Base-by-base conservation (phyloP, 2,329 filamentous ascomycete species). In the Ophiocordyceps camponoti-floridani region DNA sequence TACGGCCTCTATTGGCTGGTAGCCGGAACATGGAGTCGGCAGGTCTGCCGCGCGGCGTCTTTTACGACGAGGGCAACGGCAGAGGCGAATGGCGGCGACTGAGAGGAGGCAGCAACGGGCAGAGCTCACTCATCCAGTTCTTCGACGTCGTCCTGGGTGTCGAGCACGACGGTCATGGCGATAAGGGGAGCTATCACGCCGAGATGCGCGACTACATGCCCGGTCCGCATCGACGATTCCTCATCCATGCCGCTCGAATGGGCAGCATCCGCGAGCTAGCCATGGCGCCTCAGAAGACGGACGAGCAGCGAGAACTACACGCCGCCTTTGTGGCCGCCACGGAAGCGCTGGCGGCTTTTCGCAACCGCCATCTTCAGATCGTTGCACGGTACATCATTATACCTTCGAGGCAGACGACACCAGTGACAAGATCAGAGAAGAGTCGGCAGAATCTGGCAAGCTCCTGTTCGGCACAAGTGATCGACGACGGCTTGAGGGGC, bases 161-260 rank as follows among this genome's bases (percentile, higher is more conserved):
- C 13, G 80, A 93, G 54, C 89, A 96, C 62, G 56, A 55, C 2
- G 61, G 64, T 2, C 61, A 62, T 42, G 66, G 65, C 1, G 61
- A 59, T 47, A 28, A 14, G 41, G 52, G 55, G 16, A 66, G 62
- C 47, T 75, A 70, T 51, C 70, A 73, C 53, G 56, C 72, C 47
- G 70, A 94, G 52, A 89, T 95, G 67, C 77, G 86, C 44, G 73
- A 73, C 33, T 95, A 95, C 64, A 96, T 95, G 88, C 88, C 88
- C 0, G 84, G 82, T 0, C 75, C 77, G 0, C 89, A 96, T 58
- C 73, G 81, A 2, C 72, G 76, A 2, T 94, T 96, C 61, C 68
- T 96, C 1, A 70, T 79, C 45, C 72, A 83, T 42, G 73, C 91
- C 7, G 69, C 73, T 40, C 68, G 69, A 5, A 74, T 85, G 44